Base-by-base conservation (phyloP, 345 rosid species). In the Ceriops tagal region DNA sequence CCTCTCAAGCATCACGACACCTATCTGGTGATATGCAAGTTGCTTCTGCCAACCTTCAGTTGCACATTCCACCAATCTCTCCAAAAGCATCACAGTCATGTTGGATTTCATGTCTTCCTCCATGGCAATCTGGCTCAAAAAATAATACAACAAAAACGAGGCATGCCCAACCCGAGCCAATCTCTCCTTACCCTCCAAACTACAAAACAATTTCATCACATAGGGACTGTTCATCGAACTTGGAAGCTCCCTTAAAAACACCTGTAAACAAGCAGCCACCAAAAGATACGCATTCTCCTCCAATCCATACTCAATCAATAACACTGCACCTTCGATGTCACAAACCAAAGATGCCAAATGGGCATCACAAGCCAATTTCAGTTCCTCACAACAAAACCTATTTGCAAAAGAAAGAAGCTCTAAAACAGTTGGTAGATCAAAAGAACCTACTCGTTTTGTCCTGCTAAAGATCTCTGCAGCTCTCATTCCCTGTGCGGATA, bases 31-130 rank as follows among this genome's bases (percentile, higher is more conserved):
- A 24, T 24, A 56, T 21, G 59, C 59, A 56, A 56, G 26, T 56
- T 56, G 59, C 59, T 56, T 56, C 59, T 56, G 59, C 59, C 59
- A 56, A 56, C 30, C 26, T 56, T 56, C 59, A 15, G 59, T 56
- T 21, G 59, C 59, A 56, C 28, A 56, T 13, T 56, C 59, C 28
- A 27, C 59, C 30, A 56, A 21, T 56, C 59, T 56, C 28, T 56
- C 59, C 31, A 56, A 5, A 56, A 56, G 30, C 59, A 56, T 56
- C 16, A 56, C 59, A 9, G 59, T 24, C 28, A 15, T 21, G 24
- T 56, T 56, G 28, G 59, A 56, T 22, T 56, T 22, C 59, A 56
- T 56, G 59, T 56, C 59, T 56, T 56, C 30, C 30, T 56, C 59
- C 30, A 56, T 56, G 26, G 59, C 59, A 24, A 56, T 15, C 31